Base-by-base conservation (phyloP, 495 filamentous ascomycete species). In the Elasticomyces elasticus region DNA sequence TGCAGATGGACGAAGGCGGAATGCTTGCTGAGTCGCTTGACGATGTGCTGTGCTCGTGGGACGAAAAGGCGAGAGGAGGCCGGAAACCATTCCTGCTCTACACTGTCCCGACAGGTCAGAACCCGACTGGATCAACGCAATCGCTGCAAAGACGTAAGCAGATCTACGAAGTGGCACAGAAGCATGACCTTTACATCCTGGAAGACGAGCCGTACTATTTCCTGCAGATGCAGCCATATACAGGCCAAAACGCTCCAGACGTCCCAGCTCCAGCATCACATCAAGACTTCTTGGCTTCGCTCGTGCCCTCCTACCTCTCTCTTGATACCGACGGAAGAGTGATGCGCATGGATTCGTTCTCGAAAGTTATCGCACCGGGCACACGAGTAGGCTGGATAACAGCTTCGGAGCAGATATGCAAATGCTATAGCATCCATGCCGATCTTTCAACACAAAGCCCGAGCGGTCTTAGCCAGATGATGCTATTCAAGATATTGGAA, bases 181-280 rank as follows among this genome's bases (percentile, higher is more conserved):
- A 86, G 69, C 86, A 94, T 65, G 87, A 95, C 64, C 51, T 95
- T 42, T 84, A 79, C 68, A 90, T 97, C 66, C 63, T 97, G 56
- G 91, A 97, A 70, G 91, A 97, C 66, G 91, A 97, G 65, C 91
- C 91, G n/a, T 95, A 95, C 53, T 77, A 87, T 67, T 98, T 91
- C 73, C 75, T 98, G 47, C 92, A 98, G 72, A 95, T 98, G 89
- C 80, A 87, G 65, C 81, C 87, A 0, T 92, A 90, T 69, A 74
- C 74, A 13, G 78, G 79, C 23, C 65, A 72, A 26, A 68, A 75
- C 48, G 66, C 69, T 19, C 67, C 72, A 2, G 70, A 78, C 2
- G 67, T 70, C 1, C 76, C 79, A 19, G 74, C 77, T 0, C 79
- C 81, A 1, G 61, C 71, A 9, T 77, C 69, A 13, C 77, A 81